Evolutionary conservation across 345 rosid genomes (phyloP).

Genomic region (Turritis glabra): DNA sequence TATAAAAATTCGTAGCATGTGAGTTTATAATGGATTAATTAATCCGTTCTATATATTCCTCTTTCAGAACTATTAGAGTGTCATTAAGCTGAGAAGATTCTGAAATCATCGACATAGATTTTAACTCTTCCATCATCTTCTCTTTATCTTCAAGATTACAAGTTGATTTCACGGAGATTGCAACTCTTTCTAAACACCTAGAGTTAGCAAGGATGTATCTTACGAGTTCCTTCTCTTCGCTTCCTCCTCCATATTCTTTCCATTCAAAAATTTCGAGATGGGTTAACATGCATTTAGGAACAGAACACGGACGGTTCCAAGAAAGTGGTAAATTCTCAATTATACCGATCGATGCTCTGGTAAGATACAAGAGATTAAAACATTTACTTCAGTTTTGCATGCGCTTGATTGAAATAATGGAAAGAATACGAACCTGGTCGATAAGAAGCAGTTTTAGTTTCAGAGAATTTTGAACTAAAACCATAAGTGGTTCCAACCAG

Average conservation of each 20-base stretch:
- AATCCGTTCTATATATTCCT: no score
- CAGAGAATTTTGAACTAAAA: not conserved
- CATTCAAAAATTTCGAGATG: not conserved
- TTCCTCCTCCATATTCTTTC: not conserved
- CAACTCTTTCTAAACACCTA: not conserved
- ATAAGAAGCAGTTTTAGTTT: not conserved
- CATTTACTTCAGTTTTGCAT: not conserved
- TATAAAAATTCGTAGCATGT: no score
- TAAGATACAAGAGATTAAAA: not conserved
- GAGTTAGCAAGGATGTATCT: slow-evolving; percentile 8
- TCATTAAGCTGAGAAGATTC: not conserved
- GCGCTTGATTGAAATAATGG: not conserved
- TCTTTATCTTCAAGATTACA: not conserved
- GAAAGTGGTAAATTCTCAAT: not conserved
- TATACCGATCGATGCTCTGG: not conserved
- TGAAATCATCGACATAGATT: not conserved
- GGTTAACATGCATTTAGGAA: not conserved
- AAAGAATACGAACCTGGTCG: not conserved
- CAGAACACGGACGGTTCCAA: not conserved
- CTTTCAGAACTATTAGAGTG: not conserved
- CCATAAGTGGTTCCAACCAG: slow-evolving; percentile 6
- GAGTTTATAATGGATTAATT: no score
- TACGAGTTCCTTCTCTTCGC: not conserved
- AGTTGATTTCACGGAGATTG: not conserved
- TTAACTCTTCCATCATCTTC: not conserved